A percentile compares a stretch with the other conserved stretches of the same genome.
Conservation (phyloP, 345 rosid genomes). For the Eucalyptus pumila region DNA sequence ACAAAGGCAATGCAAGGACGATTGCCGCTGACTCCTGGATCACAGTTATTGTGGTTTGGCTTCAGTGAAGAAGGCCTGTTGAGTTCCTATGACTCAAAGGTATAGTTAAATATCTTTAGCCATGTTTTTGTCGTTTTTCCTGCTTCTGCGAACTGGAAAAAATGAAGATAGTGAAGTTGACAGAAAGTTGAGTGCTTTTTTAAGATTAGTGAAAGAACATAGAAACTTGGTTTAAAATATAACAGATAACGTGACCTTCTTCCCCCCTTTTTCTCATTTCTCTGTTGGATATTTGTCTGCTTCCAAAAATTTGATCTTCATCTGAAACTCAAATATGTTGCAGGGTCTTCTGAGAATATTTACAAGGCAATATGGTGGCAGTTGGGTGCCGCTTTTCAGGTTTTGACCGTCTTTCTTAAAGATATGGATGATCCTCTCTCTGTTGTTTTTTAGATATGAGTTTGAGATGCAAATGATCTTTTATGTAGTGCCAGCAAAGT, state of each 20-base stretch:
- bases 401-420: not conserved
- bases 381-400: conserved; percentile 97
- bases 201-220: not conserved
- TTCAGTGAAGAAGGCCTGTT: conserved; percentile 86
- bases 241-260: not conserved
- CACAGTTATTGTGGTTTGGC: conserved; percentile 73
- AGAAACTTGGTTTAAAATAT: not conserved
- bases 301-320: not conserved
- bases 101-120: conserved; percentile 1
- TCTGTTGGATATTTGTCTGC: not conserved
- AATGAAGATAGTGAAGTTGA: not conserved
- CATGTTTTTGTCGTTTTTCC: not conserved
- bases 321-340: not conserved
- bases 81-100: conserved; percentile 87
- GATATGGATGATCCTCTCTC: not conserved
- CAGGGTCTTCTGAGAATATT: conserved; percentile 73
- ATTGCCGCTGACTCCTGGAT: conserved; percentile 78
- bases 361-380: conserved; percentile 74
- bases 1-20: conserved; percentile 49
- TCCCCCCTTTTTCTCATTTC: not conserved
- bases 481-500: conserved; percentile 47
- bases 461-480: not conserved
- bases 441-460: not conserved
- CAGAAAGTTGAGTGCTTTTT: not conserved
- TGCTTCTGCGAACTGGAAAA: not conserved